A percentile compares a stretch with the other conserved stretches of the same genome.
phyloP scores from a whole-genome alignment of 2,329 filamentous ascomycete genomes.

The Ophiostoma angusticollis region DNA sequence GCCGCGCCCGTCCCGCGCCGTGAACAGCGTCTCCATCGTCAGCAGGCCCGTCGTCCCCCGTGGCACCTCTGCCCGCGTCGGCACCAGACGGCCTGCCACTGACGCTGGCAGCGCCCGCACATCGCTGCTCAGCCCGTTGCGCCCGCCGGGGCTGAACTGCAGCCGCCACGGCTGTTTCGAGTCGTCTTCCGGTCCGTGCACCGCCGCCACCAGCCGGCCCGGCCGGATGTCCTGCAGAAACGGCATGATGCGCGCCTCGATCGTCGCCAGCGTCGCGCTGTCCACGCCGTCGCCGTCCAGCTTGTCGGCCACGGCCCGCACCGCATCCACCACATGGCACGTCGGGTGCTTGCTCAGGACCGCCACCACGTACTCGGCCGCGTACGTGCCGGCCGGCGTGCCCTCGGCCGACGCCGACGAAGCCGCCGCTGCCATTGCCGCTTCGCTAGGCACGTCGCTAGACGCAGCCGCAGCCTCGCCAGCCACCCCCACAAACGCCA shows the following conservation, averaged over 20 bases:
- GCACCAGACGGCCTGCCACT: conserved; percentile 31
- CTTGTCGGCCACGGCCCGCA: conserved; percentile 56
- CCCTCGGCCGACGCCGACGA: no score
- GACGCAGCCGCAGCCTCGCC: no score
- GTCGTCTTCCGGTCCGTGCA: conserved; percentile 40
- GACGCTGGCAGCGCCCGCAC: conserved; percentile 37
- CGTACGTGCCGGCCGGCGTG: conserved; percentile 40
- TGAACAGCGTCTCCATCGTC: conserved; percentile 59
- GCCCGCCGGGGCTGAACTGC: conserved; percentile 55
- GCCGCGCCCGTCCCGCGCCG: conserved; percentile 67
- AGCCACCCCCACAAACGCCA: conserved; percentile 43
- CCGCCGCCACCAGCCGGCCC: conserved; percentile 52
- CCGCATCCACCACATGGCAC: conserved; percentile 51
- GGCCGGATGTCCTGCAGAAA: conserved; percentile 68
- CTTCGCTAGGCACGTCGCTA: no score
- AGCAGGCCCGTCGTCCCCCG: conserved; percentile 39
- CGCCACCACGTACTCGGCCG: conserved; percentile 70
- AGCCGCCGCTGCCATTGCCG: background rate
- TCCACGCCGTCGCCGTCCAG: conserved; percentile 32
- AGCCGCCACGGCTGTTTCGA: no score
- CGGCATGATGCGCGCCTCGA: conserved; percentile 56
- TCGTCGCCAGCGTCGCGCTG: conserved; percentile 43
- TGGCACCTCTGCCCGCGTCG: conserved; percentile 38
- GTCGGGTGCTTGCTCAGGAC: conserved; percentile 66
- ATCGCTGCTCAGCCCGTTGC: conserved; percentile 60